Conservation (phyloP, 371 early-diverging fungal species). For the Rhizomucor pusillus region DNA sequence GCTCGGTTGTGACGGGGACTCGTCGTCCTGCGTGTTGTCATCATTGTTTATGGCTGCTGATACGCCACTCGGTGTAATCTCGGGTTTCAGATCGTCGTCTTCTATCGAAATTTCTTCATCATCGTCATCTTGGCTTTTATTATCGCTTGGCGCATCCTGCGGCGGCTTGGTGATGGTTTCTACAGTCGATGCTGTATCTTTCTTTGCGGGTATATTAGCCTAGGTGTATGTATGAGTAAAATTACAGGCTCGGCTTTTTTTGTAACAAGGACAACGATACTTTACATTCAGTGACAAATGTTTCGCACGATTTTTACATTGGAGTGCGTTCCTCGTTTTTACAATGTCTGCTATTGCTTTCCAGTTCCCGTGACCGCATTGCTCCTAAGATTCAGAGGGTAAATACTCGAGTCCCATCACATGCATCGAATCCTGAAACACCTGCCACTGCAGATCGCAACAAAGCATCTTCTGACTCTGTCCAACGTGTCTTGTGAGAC, state of each 20-base stretch:
- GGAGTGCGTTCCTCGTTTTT: slow-evolving; percentile 57
- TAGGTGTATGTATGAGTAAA: too few relatives aligned
- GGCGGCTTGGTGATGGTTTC: neutral
- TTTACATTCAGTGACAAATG: slow-evolving; percentile 54
- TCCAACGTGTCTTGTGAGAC: slow-evolving; percentile 65
- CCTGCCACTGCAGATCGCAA: slow-evolving; percentile 52
- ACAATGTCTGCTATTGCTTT: slow-evolving; percentile 53
- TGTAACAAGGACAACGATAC: too few relatives aligned
- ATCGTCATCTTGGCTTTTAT: slow-evolving; percentile 12
- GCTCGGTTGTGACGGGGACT: too few relatives aligned
- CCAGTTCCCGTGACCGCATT: slow-evolving; percentile 69
- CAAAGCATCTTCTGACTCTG: slow-evolving; percentile 37
- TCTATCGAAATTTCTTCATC: slow-evolving; percentile 43
- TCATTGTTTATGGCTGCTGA: too few relatives aligned
- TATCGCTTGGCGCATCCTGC: neutral
- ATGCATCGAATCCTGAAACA: neutral
- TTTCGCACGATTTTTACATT: slow-evolving; percentile 70
- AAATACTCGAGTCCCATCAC: too few relatives aligned
- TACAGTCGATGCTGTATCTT: too few relatives aligned
- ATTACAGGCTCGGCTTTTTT: too few relatives aligned
- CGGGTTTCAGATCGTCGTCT: slow-evolving; percentile 9
- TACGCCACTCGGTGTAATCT: too few relatives aligned
- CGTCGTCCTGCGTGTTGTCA: too few relatives aligned
- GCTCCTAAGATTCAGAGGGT: too few relatives aligned
- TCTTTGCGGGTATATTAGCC: too few relatives aligned